Evolutionary conservation across 305 asterid genomes (phyloP), one percentile per base, ranked within the genome.

Genomic region (Solanum hybrid): DNA sequence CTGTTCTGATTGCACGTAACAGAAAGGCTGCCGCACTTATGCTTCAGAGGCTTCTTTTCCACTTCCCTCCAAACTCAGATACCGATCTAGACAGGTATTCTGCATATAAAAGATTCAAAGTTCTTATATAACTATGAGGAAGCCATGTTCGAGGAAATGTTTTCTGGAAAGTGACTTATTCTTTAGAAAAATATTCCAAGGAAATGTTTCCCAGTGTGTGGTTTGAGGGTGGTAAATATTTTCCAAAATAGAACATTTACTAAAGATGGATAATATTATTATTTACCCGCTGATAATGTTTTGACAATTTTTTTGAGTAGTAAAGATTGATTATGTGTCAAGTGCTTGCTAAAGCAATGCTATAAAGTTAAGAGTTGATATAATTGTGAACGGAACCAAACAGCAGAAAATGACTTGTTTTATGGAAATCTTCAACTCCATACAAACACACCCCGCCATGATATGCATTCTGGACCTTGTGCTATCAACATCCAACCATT

Each of bases 11-110:
- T 92, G 94, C 99, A 75, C 96, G 93, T 26, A 92, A 97, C 92
- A 94, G 99, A 92, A 94, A 93, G 90, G 90, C 93, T 88, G 98
- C 98, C 24, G 91, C 97, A 73, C 93, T 88, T 22, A 92, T 95
- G 91, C 96, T 95, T 88, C 96, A 95, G 90, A 95, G 97, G 88
- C 95, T 95, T 91, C 96, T 95, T 91, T 94, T 93, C 90, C 91
- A 91, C 95, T 97, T 94, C 95, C 99, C 99, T 79, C 99, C 99
- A 86, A 93, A 92, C 10, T 87, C 96, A 15, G 97, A 95, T 91
- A 90, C 96, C 34, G 98, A 96, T 93, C 91, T 97, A 90, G 90
- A 91, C 97, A 97, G 96, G 99, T 95, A 90, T 13, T 87, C 39
- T 91, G 31, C 57, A 68, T 75, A 8, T 39, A 27, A 81, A 87